phyloP scores from a whole-genome alignment of 2,329 filamentous ascomycete species.

The Talaromyces amestolkiae region DNA sequence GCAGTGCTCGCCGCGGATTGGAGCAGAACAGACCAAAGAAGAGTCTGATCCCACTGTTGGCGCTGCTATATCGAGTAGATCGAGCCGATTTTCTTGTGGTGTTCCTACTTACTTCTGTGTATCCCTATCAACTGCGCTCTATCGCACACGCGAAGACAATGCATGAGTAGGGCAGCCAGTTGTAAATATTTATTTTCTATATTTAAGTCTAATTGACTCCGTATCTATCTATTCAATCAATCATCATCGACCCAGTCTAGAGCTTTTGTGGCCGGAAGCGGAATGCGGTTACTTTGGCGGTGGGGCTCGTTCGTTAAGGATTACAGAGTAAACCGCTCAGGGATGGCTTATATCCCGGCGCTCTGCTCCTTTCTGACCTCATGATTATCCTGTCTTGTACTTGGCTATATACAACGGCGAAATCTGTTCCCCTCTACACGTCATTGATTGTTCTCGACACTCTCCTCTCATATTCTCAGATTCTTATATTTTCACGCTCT shows the following conservation, averaged over 20 bases:
- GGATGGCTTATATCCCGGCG: background rate
- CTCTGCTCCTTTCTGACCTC: background rate
- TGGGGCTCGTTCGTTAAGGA: background rate
- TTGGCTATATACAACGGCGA: background rate
- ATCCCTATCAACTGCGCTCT: background rate
- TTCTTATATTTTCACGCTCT: background rate
- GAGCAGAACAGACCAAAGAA: background rate
- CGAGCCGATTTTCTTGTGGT: background rate
- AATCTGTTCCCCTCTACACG: background rate
- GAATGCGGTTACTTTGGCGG: background rate
- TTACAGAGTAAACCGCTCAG: background rate
- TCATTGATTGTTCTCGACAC: background rate
- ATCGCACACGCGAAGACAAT: background rate
- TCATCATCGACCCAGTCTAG: no score
- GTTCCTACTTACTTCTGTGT: background rate
- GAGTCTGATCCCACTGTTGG: background rate
- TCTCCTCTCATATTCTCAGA: background rate
- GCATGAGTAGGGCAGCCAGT: background rate
- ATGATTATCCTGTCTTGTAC: background rate
- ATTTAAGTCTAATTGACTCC: no score
- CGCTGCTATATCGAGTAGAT: background rate
- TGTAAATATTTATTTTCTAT: background rate
- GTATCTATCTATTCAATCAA: background rate
- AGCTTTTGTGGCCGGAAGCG: background rate
- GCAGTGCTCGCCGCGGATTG: constrained; percentile 1